Base-by-base conservation (phyloP, 140 eudicot genomes). In the Anethum foeniculum region DNA sequence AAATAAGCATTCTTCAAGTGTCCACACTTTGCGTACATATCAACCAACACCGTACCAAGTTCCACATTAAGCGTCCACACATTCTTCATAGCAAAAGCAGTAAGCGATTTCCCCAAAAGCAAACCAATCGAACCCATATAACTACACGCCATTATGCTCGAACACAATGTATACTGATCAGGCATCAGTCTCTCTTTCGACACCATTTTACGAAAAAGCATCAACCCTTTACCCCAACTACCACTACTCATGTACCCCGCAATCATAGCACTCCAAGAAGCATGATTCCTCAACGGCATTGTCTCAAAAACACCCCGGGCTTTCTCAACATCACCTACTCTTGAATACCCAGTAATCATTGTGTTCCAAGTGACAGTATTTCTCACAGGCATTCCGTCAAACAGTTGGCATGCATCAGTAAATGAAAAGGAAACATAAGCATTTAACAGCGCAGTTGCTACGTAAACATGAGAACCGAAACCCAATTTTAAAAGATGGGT, bases 331-430 rank as follows among this genome's bases (percentile, higher is more conserved):
- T 85, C 79, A n/a, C 91, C 89, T 1, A 34, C 64, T 30, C 85
- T 89, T 0, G 89, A 83, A 21, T 60, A 87, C 1, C 87, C 86
- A 4, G 89, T 82, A 65, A 91, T 85, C 96, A 91, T 89, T 5
- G 88, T 83, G 34, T 91, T 91, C 96, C 92, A 87, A 19, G 89
- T 89, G 82, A 91, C 90, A 1, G 51, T 78, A 44, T 71, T 91
- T 87, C 93, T 85, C 6, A 49, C 81, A 81, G 91, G 90, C 91
- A 91, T 89, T 86, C 89, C 90, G 9, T 89, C 89, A 80, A 91
- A 91, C 92, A 89, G 13, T 19, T 16, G 0, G n/a, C 90, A n/a
- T 7, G 96, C 93, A 79, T 87, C 83, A 23, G 23, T 1, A 47
- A 87, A 85, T 60, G 83, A 81, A 3, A 62, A 13, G 5, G 62